Evolutionary conservation across 345 rosid species (phyloP), one percentile per base, ranked within the genome.

Genomic region (Gossypium mustelinum): DNA sequence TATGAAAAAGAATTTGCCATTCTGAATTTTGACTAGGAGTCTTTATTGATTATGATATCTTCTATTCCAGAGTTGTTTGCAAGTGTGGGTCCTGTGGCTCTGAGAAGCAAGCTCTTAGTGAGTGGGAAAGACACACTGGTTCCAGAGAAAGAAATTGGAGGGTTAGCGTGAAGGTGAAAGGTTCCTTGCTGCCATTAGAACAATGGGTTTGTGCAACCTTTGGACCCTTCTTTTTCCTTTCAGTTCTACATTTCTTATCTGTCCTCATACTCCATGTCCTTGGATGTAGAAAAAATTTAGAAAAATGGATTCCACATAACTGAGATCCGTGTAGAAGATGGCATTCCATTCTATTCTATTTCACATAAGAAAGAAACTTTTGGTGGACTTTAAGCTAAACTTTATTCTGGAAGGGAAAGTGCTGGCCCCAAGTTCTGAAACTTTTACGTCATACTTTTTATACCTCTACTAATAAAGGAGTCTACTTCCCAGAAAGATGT

Each of bases 111-210:
- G 93, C 98, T 52, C 97, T 93, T 67, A 91, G 98, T 79, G 93
- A 93, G 77, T 95, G 99, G 99, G 99, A 95, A 82, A 82, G 91
- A 25, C 99, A 95, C 79, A 90, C 97, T 73, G 97, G 97, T 78
- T 91, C 97, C 74, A 91, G 88, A 84, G 79, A 85, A 71, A 91
- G 88, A 79, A 92, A 95, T 72, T 95, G 99, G 99, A 88, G 82
- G 82, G 86, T 83, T 70, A 91, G 94, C 70, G 83, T 95, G 74
- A 86, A 82, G 86, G 99, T 95, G 78, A 91, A 95, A 86, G 92
- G 84, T 66, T 90, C 98, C 78, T 88, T 90, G 93, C 81, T 95
- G 61, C 89, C 92, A 17, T 81, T 95, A 67, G 99, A 95, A 86
- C 92, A 91, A 85, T 95, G 99, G 99, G 99, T 95, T 69, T 69